Conservation (phyloP, 2,329 filamentous ascomycete species). For the Colletotrichum camelliae region DNA sequence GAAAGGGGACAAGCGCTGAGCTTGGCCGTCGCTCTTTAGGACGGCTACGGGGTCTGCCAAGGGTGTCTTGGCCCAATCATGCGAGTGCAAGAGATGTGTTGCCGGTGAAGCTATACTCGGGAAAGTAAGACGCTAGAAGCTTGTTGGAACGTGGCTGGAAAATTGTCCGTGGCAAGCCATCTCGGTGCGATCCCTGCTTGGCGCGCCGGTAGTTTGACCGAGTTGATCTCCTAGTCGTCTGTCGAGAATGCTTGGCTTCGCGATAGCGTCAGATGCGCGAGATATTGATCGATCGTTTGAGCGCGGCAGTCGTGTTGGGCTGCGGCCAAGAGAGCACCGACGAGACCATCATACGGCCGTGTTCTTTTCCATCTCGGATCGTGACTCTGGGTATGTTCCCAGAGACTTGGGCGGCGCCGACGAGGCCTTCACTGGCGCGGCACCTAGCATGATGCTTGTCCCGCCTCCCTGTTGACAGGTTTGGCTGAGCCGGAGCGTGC, state of each 20-base stretch:
- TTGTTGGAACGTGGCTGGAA: background rate
- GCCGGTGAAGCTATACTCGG: background rate
- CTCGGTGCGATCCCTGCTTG: background rate
- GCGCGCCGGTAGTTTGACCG: slow-evolving; percentile 7
- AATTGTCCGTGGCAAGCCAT: background rate
- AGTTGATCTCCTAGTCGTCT: background rate
- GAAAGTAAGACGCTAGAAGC: background rate
- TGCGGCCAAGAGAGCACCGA: background rate
- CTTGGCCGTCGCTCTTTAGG: background rate
- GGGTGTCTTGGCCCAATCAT: background rate
- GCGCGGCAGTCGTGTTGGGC: background rate
- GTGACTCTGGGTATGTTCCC: background rate
- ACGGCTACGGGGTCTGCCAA: background rate
- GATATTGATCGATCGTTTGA: background rate
- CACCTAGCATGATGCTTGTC: background rate
- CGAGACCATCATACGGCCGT: background rate
- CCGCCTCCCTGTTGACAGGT: background rate
- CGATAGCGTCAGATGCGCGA: background rate
- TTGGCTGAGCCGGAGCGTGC: background rate
- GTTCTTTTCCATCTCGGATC: background rate
- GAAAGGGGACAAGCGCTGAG: background rate
- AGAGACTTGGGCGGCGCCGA: background rate
- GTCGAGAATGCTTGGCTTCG: background rate
- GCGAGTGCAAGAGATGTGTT: background rate
- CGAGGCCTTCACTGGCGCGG: background rate